Conservation (phyloP, 306 rosid genomes). For the Vigna nakashimae region DNA sequence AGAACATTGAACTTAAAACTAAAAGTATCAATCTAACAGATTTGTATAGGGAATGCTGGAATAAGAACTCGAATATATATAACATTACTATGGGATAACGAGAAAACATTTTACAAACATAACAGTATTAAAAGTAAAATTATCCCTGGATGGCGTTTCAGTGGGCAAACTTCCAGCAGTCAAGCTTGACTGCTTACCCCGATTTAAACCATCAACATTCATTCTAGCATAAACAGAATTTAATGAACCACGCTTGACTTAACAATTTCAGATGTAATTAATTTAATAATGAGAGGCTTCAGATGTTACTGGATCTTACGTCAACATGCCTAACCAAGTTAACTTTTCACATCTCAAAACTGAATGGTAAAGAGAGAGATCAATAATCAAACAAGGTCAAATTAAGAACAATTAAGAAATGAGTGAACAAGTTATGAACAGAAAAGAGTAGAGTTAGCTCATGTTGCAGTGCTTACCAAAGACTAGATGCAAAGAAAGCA, state of each 20-base stretch:
- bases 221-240: neutral
- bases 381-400: constrained; percentile 14
- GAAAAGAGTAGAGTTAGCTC: constrained; percentile 3
- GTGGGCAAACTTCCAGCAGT: neutral
- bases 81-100: constrained; percentile 1
- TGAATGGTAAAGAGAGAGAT: constrained; percentile 1
- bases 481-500: constrained; percentile 92
- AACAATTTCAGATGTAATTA: neutral
- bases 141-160: neutral
- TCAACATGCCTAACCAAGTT: constrained; percentile 11
- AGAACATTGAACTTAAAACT: neutral
- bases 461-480: constrained; percentile 50
- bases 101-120: neutral
- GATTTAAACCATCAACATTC: neutral
- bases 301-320: constrained; percentile 1
- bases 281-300: constrained; percentile 8
- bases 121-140: neutral
- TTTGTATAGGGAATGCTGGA: constrained; percentile 3
- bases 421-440: constrained; percentile 6
- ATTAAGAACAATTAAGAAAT: neutral
- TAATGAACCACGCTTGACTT: neutral
- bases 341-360: neutral
- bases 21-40: neutral
- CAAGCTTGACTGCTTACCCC: neutral
- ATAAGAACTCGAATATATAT: constrained; percentile 1